Evolutionary conservation across 257 asterid species (phyloP).

Genomic region (Galeopsis tetrahit): DNA sequence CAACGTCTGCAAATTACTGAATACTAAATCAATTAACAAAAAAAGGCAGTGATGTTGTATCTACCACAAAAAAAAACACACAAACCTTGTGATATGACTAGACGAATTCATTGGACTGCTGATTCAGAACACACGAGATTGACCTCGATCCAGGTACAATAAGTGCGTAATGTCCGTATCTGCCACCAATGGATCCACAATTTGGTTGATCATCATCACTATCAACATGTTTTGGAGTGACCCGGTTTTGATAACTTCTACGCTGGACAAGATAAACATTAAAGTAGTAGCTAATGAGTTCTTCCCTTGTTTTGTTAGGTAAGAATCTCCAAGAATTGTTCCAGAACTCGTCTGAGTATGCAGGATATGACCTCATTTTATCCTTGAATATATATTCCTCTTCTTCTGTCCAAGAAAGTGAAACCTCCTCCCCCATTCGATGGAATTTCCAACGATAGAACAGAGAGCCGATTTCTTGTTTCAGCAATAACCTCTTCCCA

Average conservation of each 20-base stretch:
- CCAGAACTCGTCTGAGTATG: slow-evolving; percentile 51
- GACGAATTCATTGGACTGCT: slow-evolving; percentile 48
- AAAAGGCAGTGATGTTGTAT: slow-evolving; percentile 10
- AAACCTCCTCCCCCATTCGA: slow-evolving; percentile 90
- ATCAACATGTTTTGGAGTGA: slow-evolving; percentile 61
- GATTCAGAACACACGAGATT: slow-evolving; percentile 54
- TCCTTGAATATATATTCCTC: slow-evolving; percentile 66
- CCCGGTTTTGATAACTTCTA: slow-evolving; percentile 81
- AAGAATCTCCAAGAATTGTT: slow-evolving; percentile 41
- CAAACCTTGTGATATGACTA: slow-evolving; percentile 34
- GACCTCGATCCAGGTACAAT: slow-evolving; percentile 38
- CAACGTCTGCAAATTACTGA: background rate
- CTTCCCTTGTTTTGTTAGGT: slow-evolving; percentile 59
- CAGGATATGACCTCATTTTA: slow-evolving; percentile 39
- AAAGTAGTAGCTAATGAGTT: slow-evolving; percentile 75
- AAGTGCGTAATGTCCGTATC: slow-evolving; percentile 59
- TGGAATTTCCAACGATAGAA: slow-evolving; percentile 65
- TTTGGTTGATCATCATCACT: slow-evolving; percentile 87
- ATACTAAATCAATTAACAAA: background rate
- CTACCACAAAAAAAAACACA: slow-evolving; percentile 5
- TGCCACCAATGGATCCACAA: slow-evolving; percentile 69
- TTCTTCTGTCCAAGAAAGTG: slow-evolving; percentile 74
- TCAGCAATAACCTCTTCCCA: slow-evolving; percentile 63
- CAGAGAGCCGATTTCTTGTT: slow-evolving; percentile 51
- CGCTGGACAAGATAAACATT: slow-evolving; percentile 63